phyloP scores from a whole-genome alignment of 75 land plant genomes.

The Pinus taeda region DNA sequence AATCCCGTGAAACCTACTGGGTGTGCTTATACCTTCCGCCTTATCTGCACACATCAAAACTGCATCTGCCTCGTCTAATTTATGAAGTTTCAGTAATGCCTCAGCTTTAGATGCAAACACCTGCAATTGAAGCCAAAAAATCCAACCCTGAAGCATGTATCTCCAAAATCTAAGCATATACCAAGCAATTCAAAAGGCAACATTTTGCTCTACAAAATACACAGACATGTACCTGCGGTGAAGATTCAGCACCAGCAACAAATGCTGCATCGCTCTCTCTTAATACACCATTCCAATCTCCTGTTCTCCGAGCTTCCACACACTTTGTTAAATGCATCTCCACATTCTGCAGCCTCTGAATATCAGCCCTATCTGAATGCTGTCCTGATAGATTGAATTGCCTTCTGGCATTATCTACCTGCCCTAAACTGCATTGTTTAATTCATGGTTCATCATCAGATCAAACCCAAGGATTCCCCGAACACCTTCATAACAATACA shows the following conservation, averaged over 20 bases:
- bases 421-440: slow-evolving; percentile 59
- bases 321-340: slow-evolving; percentile 52
- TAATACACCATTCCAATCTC: slow-evolving; percentile 63
- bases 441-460: background rate
- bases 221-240: slow-evolving; percentile 36
- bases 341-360: slow-evolving; percentile 53
- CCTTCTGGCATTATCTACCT: slow-evolving; percentile 64
- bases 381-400: slow-evolving; percentile 49
- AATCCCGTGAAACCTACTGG: slow-evolving; percentile 14
- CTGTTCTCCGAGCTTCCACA: slow-evolving; percentile 27
- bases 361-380: slow-evolving; percentile 41
- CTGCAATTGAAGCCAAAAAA: slow-evolving; percentile 33
- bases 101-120: slow-evolving; percentile 78
- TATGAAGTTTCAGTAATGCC: slow-evolving; percentile 76
- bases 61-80: slow-evolving; percentile 66
- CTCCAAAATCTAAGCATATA: background rate
- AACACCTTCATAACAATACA: background rate
- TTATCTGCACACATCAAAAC: slow-evolving; percentile 44
- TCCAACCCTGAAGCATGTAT: background rate
- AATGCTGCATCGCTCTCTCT: slow-evolving; percentile 83
- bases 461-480: background rate
- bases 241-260: slow-evolving; percentile 77
- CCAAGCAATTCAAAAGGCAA: background rate
- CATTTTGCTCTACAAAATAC: background rate
- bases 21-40: slow-evolving; percentile 19